A percentile compares a stretch with the other conserved stretches of the same genome.
Conservation (phyloP, 176 grass and related monocot genomes). For the Raddia guianensis region DNA sequence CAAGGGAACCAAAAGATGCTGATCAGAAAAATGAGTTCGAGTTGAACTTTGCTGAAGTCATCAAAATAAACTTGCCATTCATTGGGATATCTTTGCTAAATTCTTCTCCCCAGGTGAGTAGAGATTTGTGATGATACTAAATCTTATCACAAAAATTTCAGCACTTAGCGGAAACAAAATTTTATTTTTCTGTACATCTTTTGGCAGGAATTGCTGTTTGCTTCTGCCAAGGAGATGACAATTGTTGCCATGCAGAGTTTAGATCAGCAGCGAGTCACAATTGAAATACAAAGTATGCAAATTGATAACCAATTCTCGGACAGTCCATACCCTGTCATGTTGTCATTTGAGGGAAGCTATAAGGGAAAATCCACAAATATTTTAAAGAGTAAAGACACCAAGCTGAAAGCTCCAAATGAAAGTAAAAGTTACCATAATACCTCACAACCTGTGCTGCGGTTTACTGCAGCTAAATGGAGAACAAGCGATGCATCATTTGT, state of each 20-base stretch:
- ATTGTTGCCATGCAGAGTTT: slow-evolving; percentile 87
- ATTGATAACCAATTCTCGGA: slow-evolving; percentile 95
- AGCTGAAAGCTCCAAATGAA: slow-evolving; percentile 58
- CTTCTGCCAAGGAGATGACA: slow-evolving; percentile 79
- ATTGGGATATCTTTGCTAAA: slow-evolving; percentile 94
- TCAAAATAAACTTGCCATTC: slow-evolving; percentile 81
- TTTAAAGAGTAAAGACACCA: slow-evolving; percentile 74
- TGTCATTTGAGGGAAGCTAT: slow-evolving; percentile 79
- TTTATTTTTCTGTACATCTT: slow-evolving; percentile 39
- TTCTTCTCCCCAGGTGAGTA: slow-evolving; percentile 80
- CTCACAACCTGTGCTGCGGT: slow-evolving; percentile 55
- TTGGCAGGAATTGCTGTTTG: slow-evolving; percentile 89
- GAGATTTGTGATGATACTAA: slow-evolving; percentile 13
- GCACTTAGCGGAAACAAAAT: neutral
- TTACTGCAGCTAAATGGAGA: slow-evolving; percentile 85
- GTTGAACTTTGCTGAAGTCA: slow-evolving; percentile 63
- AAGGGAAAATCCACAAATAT: slow-evolving; percentile 65
- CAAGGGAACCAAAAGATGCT: slow-evolving; percentile 63
- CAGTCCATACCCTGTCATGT: slow-evolving; percentile 80
- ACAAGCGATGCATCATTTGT: slow-evolving; percentile 72
- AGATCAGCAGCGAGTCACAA: slow-evolving; percentile 70
- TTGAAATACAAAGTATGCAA: slow-evolving; percentile 85
- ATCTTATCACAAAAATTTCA: slow-evolving; percentile 19
- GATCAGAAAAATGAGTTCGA: slow-evolving; percentile 76
- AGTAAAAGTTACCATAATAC: slow-evolving; percentile 41